Percentiles rank a stretch among this genome's conserved stretches.
Conservation (phyloP, 169 alveolate species). For the Plasmodium fragile region DNA sequence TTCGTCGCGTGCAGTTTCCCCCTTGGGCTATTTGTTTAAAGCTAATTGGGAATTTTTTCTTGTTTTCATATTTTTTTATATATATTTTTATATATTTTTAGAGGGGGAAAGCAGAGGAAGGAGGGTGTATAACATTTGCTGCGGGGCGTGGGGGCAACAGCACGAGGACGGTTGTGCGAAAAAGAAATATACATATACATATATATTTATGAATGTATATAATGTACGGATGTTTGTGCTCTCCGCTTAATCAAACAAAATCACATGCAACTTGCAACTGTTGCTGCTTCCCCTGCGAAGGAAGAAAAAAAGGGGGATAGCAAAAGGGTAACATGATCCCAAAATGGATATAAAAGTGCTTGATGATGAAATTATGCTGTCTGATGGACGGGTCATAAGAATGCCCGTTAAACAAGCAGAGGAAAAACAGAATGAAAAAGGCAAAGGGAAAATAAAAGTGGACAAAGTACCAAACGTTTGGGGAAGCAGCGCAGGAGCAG, state of each 20-base stretch:
- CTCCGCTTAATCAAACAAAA: neutral
- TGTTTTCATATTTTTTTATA: too few species aligned
- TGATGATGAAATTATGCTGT: slow-evolving; percentile 78
- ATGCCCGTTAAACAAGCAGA: slow-evolving; percentile 56
- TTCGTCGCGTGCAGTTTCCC: neutral
- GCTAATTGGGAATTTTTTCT: neutral
- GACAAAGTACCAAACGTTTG: slow-evolving; percentile 84
- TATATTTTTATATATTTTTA: too few species aligned
- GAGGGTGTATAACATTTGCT: neutral
- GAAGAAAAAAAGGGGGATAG: too few species aligned
- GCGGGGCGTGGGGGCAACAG: neutral
- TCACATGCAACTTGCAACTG: neutral
- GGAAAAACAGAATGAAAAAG: slow-evolving; percentile 34
- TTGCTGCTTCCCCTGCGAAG: neutral
- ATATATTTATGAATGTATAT: neutral
- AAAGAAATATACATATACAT: neutral
- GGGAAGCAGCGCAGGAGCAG: slow-evolving; percentile 89
- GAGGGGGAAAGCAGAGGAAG: neutral
- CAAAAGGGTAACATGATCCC: neutral
- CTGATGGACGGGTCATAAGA: slow-evolving; percentile 77
- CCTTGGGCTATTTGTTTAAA: neutral
- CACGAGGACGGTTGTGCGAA: neutral
- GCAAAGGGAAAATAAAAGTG: slow-evolving; percentile 63
- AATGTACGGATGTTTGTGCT: neutral
- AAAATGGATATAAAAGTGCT: slow-evolving; percentile 39